Conservation (phyloP, 108 stramenopile species). For the Nitzschia inconspicua region DNA sequence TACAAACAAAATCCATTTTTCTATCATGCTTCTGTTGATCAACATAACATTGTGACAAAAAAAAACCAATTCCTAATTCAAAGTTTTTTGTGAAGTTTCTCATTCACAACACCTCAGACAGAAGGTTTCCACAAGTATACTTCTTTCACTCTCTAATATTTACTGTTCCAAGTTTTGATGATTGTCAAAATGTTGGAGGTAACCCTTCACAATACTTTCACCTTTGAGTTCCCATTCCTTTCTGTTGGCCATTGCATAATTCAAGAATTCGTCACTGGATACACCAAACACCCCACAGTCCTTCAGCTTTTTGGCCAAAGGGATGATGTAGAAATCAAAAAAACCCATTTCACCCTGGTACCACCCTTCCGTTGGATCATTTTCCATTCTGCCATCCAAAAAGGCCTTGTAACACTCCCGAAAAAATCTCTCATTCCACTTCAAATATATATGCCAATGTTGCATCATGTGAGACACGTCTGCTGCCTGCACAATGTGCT, state of each 20-base stretch:
- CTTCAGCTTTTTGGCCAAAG: slow-evolving; percentile 8
- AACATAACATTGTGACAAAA: no score
- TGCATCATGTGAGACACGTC: slow-evolving; percentile 43
- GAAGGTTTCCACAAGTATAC: no score
- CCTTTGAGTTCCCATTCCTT: slow-evolving; percentile 1
- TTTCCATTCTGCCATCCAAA: not conserved
- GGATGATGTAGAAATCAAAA: slow-evolving; percentile 7
- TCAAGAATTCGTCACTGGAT: slow-evolving; percentile 11
- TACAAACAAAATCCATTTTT: no score
- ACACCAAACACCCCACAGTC: slow-evolving; percentile 8
- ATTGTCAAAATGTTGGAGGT: no score
- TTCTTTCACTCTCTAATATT: no score
- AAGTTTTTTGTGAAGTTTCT: no score
- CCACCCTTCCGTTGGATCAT: not conserved
- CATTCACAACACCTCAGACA: no score
- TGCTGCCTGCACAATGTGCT: slow-evolving; percentile 35
- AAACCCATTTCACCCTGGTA: slow-evolving; percentile 8
- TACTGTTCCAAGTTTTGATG: no score
- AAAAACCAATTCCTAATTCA: no score
- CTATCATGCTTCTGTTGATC: no score
- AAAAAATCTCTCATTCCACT: slow-evolving; percentile 44
- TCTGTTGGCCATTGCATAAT: not conserved
- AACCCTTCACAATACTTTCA: slow-evolving; percentile 1
- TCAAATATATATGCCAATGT: slow-evolving; percentile 35
- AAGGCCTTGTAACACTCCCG: slow-evolving; percentile 23